Conservation (phyloP, 164 flowering plant genomes). For the Magnolia sinica region DNA sequence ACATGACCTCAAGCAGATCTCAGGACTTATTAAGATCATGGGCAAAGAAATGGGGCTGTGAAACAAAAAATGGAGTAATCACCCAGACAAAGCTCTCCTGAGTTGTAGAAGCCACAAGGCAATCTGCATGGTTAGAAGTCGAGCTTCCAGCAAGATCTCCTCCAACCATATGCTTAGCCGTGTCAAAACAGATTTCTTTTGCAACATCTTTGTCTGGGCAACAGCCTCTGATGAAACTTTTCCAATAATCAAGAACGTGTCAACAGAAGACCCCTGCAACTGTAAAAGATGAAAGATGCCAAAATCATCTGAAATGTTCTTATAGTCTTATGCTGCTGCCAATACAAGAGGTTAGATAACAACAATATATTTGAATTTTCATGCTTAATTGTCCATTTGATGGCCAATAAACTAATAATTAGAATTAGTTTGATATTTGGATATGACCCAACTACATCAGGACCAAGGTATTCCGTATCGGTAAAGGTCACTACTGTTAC, state of each 20-base stretch:
- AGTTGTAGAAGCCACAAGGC: conserved; percentile 69
- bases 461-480: too few species aligned
- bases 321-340: not conserved
- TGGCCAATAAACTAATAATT: not conserved
- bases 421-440: not conserved
- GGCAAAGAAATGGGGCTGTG: not conserved
- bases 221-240: conserved; percentile 82
- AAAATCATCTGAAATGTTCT: not conserved
- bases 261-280: conserved; percentile 68
- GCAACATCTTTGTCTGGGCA: conserved; percentile 51
- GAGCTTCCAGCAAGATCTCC: conserved; percentile 52
- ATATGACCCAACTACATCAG: too few species aligned
- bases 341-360: not conserved
- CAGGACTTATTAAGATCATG: not conserved
- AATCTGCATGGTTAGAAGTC: conserved; percentile 61
- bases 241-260: conserved; percentile 76
- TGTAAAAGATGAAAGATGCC: not conserved
- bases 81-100: conserved; percentile 42
- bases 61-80: conserved; percentile 3
- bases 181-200: conserved; percentile 46
- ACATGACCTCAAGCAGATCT: not conserved
- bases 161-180: conserved; percentile 52
- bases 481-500: too few species aligned
- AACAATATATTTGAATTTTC: not conserved
- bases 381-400: not conserved